phyloP scores from a whole-genome alignment of 2,329 filamentous ascomycete genomes.

The Sclerotinia nivalis region DNA sequence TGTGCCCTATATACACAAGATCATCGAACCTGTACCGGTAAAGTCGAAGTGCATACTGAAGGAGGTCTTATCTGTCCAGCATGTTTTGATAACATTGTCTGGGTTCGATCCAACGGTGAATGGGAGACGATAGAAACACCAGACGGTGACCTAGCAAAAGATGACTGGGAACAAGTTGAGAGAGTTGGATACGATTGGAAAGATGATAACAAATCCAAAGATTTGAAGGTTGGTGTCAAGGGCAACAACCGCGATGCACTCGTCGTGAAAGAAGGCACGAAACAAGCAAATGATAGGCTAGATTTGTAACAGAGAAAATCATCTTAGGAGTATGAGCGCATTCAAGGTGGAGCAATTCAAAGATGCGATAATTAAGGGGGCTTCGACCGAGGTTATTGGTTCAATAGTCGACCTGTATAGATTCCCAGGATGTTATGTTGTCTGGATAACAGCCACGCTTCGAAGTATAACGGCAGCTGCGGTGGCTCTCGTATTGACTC shows the following conservation, averaged over 20 bases:
- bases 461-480: background rate
- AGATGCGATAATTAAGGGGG: background rate
- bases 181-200: slow-evolving; percentile 22
- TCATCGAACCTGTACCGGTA: background rate
- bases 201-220: background rate
- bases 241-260: background rate
- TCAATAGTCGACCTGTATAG: too few species aligned
- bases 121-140: slow-evolving; percentile 21
- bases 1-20: slow-evolving; percentile 3
- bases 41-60: slow-evolving; percentile 9
- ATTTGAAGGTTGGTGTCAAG: background rate
- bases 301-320: background rate
- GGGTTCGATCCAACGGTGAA: slow-evolving; percentile 20
- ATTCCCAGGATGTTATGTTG: background rate
- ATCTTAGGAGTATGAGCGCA: background rate
- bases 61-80: slow-evolving; percentile 6
- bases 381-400: too few species aligned
- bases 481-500: background rate
- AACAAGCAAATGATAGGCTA: background rate
- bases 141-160: slow-evolving; percentile 12
- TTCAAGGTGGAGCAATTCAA: background rate
- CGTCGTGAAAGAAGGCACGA: background rate
- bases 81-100: slow-evolving; percentile 14
- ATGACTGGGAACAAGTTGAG: slow-evolving; percentile 18
- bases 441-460: background rate